Evolutionary conservation across 1,139 yeast species (phyloP).

Genomic region (Blastobotrys serpentis): DNA sequence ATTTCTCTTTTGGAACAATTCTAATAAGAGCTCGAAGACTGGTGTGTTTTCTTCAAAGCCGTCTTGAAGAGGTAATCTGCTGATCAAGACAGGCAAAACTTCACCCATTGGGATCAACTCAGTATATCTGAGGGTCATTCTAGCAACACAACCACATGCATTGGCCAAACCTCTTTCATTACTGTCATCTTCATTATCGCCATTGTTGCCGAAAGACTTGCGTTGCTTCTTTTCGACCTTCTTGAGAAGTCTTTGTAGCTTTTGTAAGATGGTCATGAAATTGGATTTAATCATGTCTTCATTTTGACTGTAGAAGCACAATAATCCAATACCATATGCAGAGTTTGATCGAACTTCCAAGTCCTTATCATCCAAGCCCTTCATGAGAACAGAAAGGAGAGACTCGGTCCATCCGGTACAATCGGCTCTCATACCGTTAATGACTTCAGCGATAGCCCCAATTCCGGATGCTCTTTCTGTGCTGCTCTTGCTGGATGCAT

Average conservation of each 20-base stretch:
- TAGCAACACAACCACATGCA: conserved; percentile 96
- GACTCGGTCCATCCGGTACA: conserved; percentile 68
- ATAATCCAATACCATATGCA: conserved; percentile 90
- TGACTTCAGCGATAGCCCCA: conserved; percentile 89
- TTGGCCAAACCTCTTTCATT: conserved; percentile 86
- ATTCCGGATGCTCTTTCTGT: conserved; percentile 78
- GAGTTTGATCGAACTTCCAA: conserved; percentile 93
- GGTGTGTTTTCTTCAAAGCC: conserved; percentile 94
- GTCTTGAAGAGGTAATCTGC: conserved; percentile 80
- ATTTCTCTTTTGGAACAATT: conserved; percentile 65
- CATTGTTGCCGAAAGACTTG: conserved; percentile 46
- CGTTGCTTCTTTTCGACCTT: conserved; percentile 65
- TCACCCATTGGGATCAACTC: conserved; percentile 75
- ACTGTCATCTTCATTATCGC: conserved; percentile 80
- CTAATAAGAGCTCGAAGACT: conserved; percentile 72
- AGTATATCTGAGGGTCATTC: conserved; percentile 77
- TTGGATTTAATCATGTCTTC: conserved; percentile 56
- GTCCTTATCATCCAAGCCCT: conserved; percentile 73
- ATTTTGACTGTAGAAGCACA: conserved; percentile 56
- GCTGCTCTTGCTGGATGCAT: conserved; percentile 64
- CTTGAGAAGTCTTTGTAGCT: conserved; percentile 73
- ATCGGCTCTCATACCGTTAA: conserved; percentile 64
- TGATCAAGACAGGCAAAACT: conserved; percentile 71
- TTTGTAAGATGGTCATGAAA: conserved; percentile 68
- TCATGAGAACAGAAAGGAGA: conserved; percentile 65